Conservation (phyloP, 192 early-diverging fungal species). For the Backusella parvicylindrica region DNA sequence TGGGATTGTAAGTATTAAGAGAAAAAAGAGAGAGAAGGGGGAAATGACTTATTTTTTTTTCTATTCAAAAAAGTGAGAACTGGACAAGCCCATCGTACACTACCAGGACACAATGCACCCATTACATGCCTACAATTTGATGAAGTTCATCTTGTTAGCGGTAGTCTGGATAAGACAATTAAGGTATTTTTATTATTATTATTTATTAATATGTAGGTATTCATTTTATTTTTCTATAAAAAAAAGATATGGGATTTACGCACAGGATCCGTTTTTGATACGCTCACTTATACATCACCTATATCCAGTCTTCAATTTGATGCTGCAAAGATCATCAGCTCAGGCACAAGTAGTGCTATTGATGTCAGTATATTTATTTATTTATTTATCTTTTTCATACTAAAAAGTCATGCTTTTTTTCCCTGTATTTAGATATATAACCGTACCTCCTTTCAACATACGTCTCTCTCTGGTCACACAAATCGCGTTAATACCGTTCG, state of each 20-base stretch:
- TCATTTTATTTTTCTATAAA: not conserved
- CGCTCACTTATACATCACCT: constrained; percentile 48
- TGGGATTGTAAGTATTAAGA: constrained; percentile 61
- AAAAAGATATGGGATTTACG: constrained; percentile 71
- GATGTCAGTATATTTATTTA: constrained; percentile 31
- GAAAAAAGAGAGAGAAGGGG: not conserved
- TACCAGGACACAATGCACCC: constrained; percentile 61
- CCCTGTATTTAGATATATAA: constrained; percentile 49
- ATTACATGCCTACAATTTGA: constrained; percentile 65
- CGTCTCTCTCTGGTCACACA: constrained; percentile 45
- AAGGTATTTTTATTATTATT: too few species aligned
- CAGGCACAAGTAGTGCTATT: constrained; percentile 38
- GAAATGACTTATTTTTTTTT: not conserved
- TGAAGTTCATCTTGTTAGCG: constrained; percentile 67
- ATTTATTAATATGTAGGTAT: not conserved
- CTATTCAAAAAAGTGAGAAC: constrained; percentile 61
- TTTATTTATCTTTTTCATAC: not conserved
- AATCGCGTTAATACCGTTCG: constrained; percentile 39
- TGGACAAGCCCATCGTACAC: constrained; percentile 66
- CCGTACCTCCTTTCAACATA: constrained; percentile 60
- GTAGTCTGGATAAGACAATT: constrained; percentile 62
- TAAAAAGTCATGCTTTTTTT: not conserved
- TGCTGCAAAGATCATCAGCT: constrained; percentile 51
- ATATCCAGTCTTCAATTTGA: constrained; percentile 53
- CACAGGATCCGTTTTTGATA: constrained; percentile 62